Percentiles rank a stretch among this genome's conserved stretches.
Evolutionary conservation across 768 basidiomycete genomes (phyloP).

Genomic region (Boletus fagicola): DNA sequence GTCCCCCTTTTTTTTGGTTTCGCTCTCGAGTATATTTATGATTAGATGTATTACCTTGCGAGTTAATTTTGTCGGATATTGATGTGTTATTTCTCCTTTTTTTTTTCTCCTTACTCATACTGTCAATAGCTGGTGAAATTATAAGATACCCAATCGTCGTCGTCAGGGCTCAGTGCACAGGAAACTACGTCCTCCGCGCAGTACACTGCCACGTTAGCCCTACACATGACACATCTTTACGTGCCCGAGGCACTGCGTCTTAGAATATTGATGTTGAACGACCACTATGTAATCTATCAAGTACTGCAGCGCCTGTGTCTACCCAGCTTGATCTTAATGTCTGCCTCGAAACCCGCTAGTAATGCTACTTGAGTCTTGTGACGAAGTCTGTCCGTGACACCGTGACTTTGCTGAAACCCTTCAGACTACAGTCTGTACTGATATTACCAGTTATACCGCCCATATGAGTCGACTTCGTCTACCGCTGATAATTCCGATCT

Average conservation of each 20-base stretch:
- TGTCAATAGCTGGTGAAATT: background rate
- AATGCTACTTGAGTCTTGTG: no score
- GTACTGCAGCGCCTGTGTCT: background rate
- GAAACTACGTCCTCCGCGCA: background rate
- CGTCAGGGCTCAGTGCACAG: background rate
- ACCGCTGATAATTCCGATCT: no score
- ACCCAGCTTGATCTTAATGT: no score
- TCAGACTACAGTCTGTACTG: no score
- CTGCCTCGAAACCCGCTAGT: no score
- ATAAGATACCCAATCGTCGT: slow-evolving; percentile 9
- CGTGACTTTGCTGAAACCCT: no score
- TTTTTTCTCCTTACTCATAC: background rate
- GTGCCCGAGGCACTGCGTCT: no score
- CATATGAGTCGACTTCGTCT: no score
- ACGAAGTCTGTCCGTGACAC: no score
- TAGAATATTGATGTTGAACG: no score
- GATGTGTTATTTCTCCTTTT: background rate
- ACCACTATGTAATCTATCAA: background rate
- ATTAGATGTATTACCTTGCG: slow-evolving; percentile 15
- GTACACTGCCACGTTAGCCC: background rate
- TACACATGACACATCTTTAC: background rate
- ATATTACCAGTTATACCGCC: no score
- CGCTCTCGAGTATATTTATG: slow-evolving; percentile 20
- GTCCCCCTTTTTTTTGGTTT: background rate
- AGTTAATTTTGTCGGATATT: slow-evolving; percentile 11